Conservation (phyloP, 176 grass and related monocot species). For the Puccinellia tenuiflora region DNA sequence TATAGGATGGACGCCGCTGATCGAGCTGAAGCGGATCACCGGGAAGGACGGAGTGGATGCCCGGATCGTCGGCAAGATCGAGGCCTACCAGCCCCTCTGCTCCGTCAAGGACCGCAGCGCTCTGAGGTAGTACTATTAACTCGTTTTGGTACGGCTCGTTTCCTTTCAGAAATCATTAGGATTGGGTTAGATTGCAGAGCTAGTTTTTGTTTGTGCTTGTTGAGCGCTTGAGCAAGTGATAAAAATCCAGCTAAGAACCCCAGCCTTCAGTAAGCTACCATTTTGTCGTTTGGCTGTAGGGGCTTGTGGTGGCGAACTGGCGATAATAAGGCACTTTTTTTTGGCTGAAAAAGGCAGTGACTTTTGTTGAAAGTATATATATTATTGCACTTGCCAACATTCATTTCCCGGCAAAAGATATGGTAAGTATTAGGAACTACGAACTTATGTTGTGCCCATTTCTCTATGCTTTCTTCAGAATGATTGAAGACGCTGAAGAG, state of each 20-base stretch:
- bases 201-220: background rate
- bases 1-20: constrained; percentile 70
- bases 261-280: background rate
- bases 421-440: too few species aligned
- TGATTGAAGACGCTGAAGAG: constrained; percentile 9
- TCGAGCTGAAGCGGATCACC: constrained; percentile 51
- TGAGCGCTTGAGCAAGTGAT: background rate
- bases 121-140: constrained; percentile 33
- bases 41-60: constrained; percentile 43
- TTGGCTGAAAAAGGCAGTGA: too few species aligned
- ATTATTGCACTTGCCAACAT: too few species aligned
- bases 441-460: too few species aligned
- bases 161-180: background rate
- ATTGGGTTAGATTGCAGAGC: background rate
- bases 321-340: too few species aligned
- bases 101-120: constrained; percentile 78
- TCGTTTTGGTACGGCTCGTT: background rate
- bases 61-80: constrained; percentile 60
- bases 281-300: too few species aligned
- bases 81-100: constrained; percentile 67
- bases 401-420: too few species aligned
- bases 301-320: too few species aligned
- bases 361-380: too few species aligned
- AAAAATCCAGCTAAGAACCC: background rate
- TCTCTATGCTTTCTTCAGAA: background rate